Evolutionary conservation across 2,329 filamentous ascomycete species (phyloP), one percentile per base, ranked within the genome.

Genomic region (Tolypocladium nubicola): DNA sequence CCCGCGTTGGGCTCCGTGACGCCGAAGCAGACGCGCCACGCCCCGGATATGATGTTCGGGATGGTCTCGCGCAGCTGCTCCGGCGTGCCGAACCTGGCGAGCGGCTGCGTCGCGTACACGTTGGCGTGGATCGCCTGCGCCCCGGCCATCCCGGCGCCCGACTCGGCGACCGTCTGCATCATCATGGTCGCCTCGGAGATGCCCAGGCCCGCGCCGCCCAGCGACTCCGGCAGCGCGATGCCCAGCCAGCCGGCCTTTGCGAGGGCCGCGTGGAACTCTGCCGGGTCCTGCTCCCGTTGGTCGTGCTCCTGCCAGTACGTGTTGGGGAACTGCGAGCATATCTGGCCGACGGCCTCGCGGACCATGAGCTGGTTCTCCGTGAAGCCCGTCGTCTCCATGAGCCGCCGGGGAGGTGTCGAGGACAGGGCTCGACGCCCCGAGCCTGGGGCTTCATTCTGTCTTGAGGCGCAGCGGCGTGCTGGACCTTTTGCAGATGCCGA

Each of bases 181-280:
- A 94, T 93, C 81, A 93, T 88, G 0, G 86, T 89, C 1, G 89
- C 89, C 67, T 94, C 89, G 0, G 87, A 86, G 40, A 95, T 90
- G 10, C 85, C 89, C 10, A 95, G 72, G 0, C 87, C 88, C 1
- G 87, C 80, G 0, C 89, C 90, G 3, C 90, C 89, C 0, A 90
- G 78, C 0, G 81, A 76, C 67, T 91, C 87, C 0, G 89, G 88
- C 4, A 94, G 73, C 0, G 88, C 88, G 62, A 93, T 91, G 3
- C 89, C 89, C 45, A 94, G 80, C 88, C 88, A 94, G 8, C 90
- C 89, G 61, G 85, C 87, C 57, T 82, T 81, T 9, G 89, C 86
- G 10, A 94, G 71, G 0, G 87, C 87, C 0, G 85, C 81, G 68
- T 94, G 89, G 45, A 95, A 85, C 40, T 90, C 88, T 54, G 82